phyloP scores from a whole-genome alignment of 805 yeast species.

The Pichia membranifaciens region DNA sequence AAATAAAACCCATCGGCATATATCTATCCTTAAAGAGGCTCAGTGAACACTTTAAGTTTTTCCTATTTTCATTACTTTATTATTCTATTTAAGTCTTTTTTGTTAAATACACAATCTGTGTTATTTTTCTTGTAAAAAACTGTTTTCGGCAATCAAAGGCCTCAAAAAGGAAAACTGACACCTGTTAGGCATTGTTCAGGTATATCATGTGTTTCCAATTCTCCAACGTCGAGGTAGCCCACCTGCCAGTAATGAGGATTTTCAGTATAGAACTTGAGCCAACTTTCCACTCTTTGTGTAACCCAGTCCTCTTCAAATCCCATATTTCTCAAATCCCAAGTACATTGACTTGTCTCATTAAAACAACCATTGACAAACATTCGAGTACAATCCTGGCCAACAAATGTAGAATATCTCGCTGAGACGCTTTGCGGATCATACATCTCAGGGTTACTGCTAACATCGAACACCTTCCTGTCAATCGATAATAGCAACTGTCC shows the following conservation, averaged over 20 bases:
- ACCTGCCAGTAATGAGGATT: constrained; percentile 53
- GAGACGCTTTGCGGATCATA: constrained; percentile 45
- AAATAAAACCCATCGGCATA: background rate
- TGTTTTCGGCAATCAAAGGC: too few species aligned
- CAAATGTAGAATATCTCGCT: constrained; percentile 43
- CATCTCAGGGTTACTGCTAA: constrained; percentile 40
- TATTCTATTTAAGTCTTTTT: too few species aligned
- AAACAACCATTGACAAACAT: constrained; percentile 71
- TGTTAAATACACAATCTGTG: too few species aligned
- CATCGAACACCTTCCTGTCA: constrained; percentile 61
- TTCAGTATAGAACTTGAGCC: constrained; percentile 47
- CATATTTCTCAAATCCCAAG: constrained; percentile 62
- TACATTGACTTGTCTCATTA: constrained; percentile 44
- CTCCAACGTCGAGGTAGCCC: constrained; percentile 39
- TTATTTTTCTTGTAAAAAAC: too few species aligned
- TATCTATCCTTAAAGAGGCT: too few species aligned
- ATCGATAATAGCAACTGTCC: constrained; percentile 46
- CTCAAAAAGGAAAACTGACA: constrained; percentile 1
- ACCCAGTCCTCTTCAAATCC: constrained; percentile 32
- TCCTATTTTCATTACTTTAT: too few species aligned
- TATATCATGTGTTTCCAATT: background rate
- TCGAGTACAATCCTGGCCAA: constrained; percentile 64
- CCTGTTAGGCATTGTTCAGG: constrained; percentile 8
- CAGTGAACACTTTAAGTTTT: too few species aligned
- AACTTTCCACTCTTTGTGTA: constrained; percentile 35